Percentiles rank a stretch among this genome's conserved stretches.
Conservation (phyloP, 2,329 filamentous ascomycete genomes). For the Fragosphaeria purpurea region DNA sequence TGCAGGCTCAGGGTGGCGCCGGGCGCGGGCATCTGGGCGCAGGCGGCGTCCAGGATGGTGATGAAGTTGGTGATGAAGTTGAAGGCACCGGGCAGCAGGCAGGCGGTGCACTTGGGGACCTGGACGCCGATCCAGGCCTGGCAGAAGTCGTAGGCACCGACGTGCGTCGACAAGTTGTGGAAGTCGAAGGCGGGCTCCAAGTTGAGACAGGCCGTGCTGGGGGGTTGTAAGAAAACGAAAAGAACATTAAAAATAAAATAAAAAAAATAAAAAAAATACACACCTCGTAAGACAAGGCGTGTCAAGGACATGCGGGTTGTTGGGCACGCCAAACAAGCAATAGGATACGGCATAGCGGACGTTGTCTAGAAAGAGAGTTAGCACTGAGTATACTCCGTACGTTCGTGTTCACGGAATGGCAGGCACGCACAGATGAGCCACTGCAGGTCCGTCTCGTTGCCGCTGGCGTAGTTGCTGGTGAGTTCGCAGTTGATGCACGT, state of each 20-base stretch:
- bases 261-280: constrained; percentile 3
- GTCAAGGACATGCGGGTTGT: constrained; percentile 28
- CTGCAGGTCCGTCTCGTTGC: constrained; percentile 39
- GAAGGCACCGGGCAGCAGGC: constrained; percentile 27
- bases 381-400: no score
- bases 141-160: constrained; percentile 45
- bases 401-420: no score
- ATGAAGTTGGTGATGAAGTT: constrained; percentile 45
- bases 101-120: constrained; percentile 35
- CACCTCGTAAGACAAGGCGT: constrained; percentile 46
- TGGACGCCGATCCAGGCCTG: constrained; percentile 32
- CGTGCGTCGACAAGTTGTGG: constrained; percentile 36
- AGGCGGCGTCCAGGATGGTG: constrained; percentile 44
- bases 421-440: constrained; percentile 38
- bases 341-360: constrained; percentile 44
- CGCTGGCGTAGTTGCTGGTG: constrained; percentile 32
- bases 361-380: constrained; percentile 35
- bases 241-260: background rate
- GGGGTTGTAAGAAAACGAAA: background rate
- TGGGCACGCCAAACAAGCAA: constrained; percentile 43
- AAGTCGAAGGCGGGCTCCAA: constrained; percentile 37
- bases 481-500: constrained; percentile 43
- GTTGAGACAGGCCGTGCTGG: constrained; percentile 42
- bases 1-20: constrained; percentile 39
- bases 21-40: constrained; percentile 37